These are phyloP conservation scores for Gloeophyllum trabeum DNA, from an alignment of 768 basidiomycete genomes.

Conservation along the genomic window DNA sequence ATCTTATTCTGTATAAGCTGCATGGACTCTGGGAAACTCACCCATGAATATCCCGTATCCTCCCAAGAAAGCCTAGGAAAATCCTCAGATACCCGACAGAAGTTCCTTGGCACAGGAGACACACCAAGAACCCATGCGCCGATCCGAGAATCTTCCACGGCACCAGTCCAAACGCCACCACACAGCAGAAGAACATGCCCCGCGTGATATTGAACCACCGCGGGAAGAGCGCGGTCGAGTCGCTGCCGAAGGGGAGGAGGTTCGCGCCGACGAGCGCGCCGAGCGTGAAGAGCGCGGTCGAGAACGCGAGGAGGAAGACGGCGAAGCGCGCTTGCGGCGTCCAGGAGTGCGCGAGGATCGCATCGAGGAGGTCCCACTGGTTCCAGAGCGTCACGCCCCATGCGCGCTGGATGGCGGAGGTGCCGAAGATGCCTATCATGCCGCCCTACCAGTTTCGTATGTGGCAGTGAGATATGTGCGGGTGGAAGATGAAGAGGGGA, in stretches of 20 bases:
- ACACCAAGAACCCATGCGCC: no score
- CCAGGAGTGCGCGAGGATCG: slow-evolving; percentile 10
- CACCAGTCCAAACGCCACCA: slow-evolving; percentile 9
- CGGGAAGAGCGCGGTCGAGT: slow-evolving; percentile 10
- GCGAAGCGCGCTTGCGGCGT: slow-evolving; percentile 6
- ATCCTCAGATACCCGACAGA: no score
- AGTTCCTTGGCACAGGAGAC: no score
- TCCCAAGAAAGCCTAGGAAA: no score
- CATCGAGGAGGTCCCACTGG: slow-evolving; percentile 11
- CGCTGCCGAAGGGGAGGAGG: slow-evolving; percentile 10
- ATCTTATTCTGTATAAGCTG: no score
- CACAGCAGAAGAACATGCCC: slow-evolving; percentile 12
- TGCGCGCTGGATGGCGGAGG: slow-evolving; percentile 8
- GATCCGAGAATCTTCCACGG: slow-evolving; percentile 13
- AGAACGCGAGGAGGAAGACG: slow-evolving; percentile 11
- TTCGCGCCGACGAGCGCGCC: slow-evolving; percentile 10
- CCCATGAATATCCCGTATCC: no score
- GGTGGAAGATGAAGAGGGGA: no score
- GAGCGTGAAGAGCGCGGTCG: slow-evolving; percentile 9
- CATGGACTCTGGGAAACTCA: no score
- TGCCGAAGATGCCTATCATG: slow-evolving; percentile 11
- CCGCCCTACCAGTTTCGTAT: slow-evolving; percentile 13
- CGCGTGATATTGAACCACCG: slow-evolving; percentile 10
- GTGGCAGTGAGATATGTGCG: no score
- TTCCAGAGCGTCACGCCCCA: slow-evolving; percentile 12